Base-by-base conservation (phyloP, 2,329 filamentous ascomycete species). In the Colletotrichum orbiculare region DNA sequence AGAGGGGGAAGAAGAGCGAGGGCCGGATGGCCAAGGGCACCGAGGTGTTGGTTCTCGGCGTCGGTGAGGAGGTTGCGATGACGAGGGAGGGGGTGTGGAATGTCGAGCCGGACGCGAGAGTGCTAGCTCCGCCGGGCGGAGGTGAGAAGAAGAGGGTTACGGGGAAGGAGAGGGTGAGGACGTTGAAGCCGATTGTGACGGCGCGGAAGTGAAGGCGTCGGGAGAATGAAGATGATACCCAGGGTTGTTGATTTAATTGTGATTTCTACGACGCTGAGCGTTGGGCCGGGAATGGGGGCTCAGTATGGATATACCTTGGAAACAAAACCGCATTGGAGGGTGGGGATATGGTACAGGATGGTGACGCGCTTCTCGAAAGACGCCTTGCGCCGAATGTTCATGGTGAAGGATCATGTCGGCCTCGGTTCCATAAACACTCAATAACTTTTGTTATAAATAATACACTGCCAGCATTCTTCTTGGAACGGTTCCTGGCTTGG, bases 21-120 rank as follows among this genome's bases (percentile, higher is more conserved):
- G 62, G 49, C 33, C 46, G 55, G 43, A 45, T 45, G 37, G 63
- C 58, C 17, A 69, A 67, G 10, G 69, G 67, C 2, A 83, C 82
- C 0, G 78, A 81, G 62, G 77, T 82, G 4, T 64, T 84, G 42
- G 76, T 77, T 3, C 71, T 86, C 6, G 73, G 70, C 0, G 72
- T 75, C 33, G 82, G 81, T 13, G 80, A 83, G 54, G 79, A 82
- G 66, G 75, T 83, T 3, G 69, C 74, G 2, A 71, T 83, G 50
- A 80, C 76, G 12, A 76, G 75, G 38, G 78, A 79, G 12, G 80
- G 81, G 1, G 66, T 79, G 11, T 73, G 75, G 70, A 64, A 69
- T 15, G 64, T 66, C 6, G 64, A 66, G 48, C 25, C 48, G 12
- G 34, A 46, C 10, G 35, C 48, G 35, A 13, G 37, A 2, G 42